Base-by-base conservation (phyloP, 441 rosid genomes). In the Corymbia citriodora region DNA sequence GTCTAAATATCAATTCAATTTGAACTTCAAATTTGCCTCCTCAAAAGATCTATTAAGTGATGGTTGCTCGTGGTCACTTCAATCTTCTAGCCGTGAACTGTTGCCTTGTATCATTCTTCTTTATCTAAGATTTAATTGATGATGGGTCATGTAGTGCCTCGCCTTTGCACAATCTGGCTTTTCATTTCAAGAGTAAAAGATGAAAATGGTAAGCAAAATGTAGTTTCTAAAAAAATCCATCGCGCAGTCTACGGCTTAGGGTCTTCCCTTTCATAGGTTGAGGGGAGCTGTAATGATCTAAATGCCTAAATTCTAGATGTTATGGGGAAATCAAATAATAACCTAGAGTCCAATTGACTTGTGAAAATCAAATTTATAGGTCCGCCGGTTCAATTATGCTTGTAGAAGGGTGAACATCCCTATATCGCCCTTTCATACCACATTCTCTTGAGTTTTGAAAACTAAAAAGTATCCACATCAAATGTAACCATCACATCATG, bases 191-290 rank as follows among this genome's bases (percentile, higher is more conserved):
- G 63, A 57, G 63, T 57, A 57, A 57, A 23, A 23, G 29, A 4
- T 57, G 7, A 23, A 23, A 23, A 57, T 57, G 13, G 10, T 57
- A 57, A 57, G 29, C 63, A 57, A 23, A 57, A 57, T 57, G 29
- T 0, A 23, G 63, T 57, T 57, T 23, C 45, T 13, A 4, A 0
- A 57, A 57, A 57, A 23, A 57, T 57, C 13, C 6, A 0, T 57
- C 63, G 29, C 63, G 25, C 4, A 57, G 29, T 57, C 63, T 57
- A 23, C 10, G 63, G 63, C 63, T 0, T 23, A 57, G 29, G 63
- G 29, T 57, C 63, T 57, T 23, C 63, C 63, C 63, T 9, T 57
- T 57, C 63, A 57, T 57, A 23, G 63, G 63, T 57, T 57, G 63
- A 0, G 0, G 6, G 23, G 63, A 57, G 6, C 63, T 12, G 4